Base-by-base conservation (phyloP, 768 basidiomycete species). In the Mrakia frigida region DNA sequence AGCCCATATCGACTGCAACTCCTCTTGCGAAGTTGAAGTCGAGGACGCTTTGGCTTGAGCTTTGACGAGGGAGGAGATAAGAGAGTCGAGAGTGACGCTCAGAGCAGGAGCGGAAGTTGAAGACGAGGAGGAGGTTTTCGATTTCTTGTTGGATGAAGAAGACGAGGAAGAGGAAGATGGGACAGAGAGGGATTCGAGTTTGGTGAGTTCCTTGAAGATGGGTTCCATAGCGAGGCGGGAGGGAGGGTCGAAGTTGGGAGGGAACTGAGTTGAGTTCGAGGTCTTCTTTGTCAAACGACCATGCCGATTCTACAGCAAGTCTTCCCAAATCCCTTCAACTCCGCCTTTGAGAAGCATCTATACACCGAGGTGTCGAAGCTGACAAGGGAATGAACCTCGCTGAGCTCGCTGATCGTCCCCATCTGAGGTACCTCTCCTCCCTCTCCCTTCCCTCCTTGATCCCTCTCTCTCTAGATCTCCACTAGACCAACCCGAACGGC, bases 151-250 rank as follows among this genome's bases (percentile, higher is more conserved):
- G 10, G 65, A 68, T 16, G 65, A 63, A 13, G 56, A 23, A 60
- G 56, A 65, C 2, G 63, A 65, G 3, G 33, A 61, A 31, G 60
- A 61, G n/a, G 70, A 71, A 50, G 31, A 71, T 46, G 53, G 52
- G 52, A 56, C 59, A 4, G 52, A 77, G 65, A 90, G 84, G 77
- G 88, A 87, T 81, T 92, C 90, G 75, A 94, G 88, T 84, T 89
- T 93, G 37, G 87, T 87, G 9, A 93, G 86, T 82, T 94, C 92
- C 83, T 92, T 93, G 77, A 91, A 84, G 52, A 89, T 86, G 16
- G 84, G 88, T 59, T 93, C 91, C 92, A 93, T 92, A 73, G 46
- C 56, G 5, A 6, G 56, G 25, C 1, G 13, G n/a, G 56, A 56
- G n/a, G 56, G 25, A 7, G 7, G 56, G 56, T 56, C 13, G 56